A percentile compares a stretch with the other conserved stretches of the same genome.
Conservation (phyloP, 306 rosid genomes). For the Cercis canadensis region DNA sequence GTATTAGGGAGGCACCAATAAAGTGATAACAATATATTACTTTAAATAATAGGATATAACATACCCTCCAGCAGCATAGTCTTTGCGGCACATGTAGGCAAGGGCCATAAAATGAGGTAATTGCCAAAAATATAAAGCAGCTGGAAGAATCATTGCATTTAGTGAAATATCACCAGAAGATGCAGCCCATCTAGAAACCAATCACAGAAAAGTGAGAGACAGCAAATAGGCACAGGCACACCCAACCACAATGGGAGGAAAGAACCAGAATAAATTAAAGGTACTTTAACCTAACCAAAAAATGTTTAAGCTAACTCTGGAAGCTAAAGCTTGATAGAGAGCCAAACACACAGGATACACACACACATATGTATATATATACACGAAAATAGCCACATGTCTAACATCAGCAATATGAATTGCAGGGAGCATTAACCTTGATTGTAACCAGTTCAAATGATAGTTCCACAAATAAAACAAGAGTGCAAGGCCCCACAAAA, state of each 20-base stretch:
- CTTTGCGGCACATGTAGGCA: constrained; percentile 87
- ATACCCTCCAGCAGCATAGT: constrained; percentile 98
- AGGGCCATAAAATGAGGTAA: constrained; percentile 99
- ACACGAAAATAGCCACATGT: no score
- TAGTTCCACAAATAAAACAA: no score
- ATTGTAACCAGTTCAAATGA: no score
- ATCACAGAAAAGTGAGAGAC: constrained; percentile 26
- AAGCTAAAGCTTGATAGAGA: neutral
- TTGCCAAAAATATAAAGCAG: constrained; percentile 98
- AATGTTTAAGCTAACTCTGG: constrained; percentile 1
- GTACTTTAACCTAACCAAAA: neutral
- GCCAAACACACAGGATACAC: no score
- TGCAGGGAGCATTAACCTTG: no score
- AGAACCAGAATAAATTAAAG: neutral
- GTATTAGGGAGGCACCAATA: constrained; percentile 5
- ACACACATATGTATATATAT: no score
- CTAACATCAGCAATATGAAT: no score
- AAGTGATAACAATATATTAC: constrained; percentile 1
- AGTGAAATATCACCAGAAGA: constrained; percentile 83
- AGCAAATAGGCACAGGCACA: neutral
- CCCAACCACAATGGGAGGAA: neutral
- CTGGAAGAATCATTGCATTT: constrained; percentile 85
- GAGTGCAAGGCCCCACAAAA: no score
- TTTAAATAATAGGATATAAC: constrained; percentile 34
- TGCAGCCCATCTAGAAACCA: constrained; percentile 85